Evolutionary conservation across 441 rosid genomes (phyloP).

Genomic region (Pelargonium myrrhifolium): DNA sequence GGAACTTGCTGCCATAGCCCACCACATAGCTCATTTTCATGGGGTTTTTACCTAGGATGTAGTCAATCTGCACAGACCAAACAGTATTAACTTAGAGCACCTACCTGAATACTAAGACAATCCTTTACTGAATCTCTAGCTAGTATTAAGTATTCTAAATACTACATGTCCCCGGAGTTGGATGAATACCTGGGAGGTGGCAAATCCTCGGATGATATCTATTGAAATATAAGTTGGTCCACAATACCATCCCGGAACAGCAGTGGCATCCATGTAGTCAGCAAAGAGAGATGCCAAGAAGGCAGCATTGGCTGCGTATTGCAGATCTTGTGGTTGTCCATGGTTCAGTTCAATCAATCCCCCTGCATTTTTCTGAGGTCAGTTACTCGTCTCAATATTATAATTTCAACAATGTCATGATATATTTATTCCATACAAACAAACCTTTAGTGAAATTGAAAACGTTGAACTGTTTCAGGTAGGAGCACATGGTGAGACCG

Average conservation of each 20-base stretch:
- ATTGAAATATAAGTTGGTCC: conserved; percentile 38
- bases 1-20: conserved; percentile 30
- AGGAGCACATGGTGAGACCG: conserved; percentile 62
- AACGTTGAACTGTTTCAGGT: conserved; percentile 46
- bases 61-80: conserved; percentile 22
- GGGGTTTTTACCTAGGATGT: conserved; percentile 40
- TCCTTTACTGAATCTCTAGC: too few species aligned
- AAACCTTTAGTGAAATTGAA: conserved; percentile 69
- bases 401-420: too few species aligned
- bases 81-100: too few species aligned
- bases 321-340: conserved; percentile 56
- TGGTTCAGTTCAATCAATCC: conserved; percentile 56
- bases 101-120: too few species aligned
- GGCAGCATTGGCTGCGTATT: conserved; percentile 62
- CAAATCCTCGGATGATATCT: conserved; percentile 39
- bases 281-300: conserved; percentile 67
- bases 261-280: conserved; percentile 61
- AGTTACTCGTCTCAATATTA: too few species aligned
- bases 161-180: too few species aligned
- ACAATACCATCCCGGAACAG: conserved; percentile 61
- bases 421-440: too few species aligned
- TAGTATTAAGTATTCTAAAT: too few species aligned
- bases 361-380: conserved; percentile 30
- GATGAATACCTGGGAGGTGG: conserved; percentile 53
- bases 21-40: conserved; percentile 40